Percentiles rank a stretch among this genome's conserved stretches.
Conservation (phyloP, 306 rosid species). For the Citrullus amarus region DNA sequence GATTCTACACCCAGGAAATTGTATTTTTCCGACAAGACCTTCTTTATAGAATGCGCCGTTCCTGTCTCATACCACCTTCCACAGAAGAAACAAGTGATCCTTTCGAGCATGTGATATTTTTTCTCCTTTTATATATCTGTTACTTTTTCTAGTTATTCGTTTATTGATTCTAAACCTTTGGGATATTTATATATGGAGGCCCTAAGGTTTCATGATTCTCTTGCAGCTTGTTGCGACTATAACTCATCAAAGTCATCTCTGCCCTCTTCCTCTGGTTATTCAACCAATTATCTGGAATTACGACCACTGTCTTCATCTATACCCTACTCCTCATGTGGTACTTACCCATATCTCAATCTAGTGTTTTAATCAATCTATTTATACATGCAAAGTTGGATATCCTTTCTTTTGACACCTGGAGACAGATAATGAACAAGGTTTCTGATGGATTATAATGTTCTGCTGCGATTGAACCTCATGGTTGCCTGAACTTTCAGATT, state of each 20-base stretch:
- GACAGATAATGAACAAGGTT: not conserved
- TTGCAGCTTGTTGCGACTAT: constrained; percentile 96
- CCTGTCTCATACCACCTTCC: constrained; percentile 80
- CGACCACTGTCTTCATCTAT: constrained; percentile 73
- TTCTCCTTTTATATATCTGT: not conserved
- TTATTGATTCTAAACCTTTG: not conserved
- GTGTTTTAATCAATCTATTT: not conserved
- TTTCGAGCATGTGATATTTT: constrained; percentile 67
- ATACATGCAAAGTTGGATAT: not conserved
- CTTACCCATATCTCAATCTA: constrained; percentile 3
- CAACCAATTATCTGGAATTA: constrained; percentile 91
- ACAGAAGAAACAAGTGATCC: constrained; percentile 70
- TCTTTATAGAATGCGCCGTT: constrained; percentile 78
- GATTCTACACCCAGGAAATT: constrained; percentile 69
- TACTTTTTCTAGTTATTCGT: not conserved
- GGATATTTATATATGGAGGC: constrained; percentile 10
- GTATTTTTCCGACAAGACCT: constrained; percentile 81
- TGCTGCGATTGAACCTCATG: not conserved
- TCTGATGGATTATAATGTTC: not conserved
- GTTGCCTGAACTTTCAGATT: not conserved
- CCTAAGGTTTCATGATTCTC: constrained; percentile 14
- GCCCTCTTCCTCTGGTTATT: constrained; percentile 68
- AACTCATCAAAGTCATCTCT: constrained; percentile 93
- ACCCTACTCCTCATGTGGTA: constrained; percentile 95
- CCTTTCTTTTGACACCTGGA: not conserved